These are phyloP conservation scores for Turritis glabra DNA, from an alignment of 345 rosid species.

Conservation along the genomic window DNA sequence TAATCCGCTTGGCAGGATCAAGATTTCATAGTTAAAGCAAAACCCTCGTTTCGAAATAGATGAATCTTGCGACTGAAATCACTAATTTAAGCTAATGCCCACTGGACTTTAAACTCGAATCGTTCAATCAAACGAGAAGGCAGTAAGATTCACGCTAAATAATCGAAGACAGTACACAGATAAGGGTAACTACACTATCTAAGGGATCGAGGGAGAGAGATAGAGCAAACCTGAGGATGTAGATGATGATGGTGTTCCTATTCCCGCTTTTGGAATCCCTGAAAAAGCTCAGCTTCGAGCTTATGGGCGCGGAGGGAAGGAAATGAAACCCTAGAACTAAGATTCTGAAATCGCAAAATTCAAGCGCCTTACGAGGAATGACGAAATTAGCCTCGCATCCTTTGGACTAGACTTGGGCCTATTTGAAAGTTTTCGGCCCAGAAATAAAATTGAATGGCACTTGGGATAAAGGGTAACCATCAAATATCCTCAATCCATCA, in stretches of 20 bases:
- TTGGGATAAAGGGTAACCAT: neutral
- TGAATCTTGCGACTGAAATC: neutral
- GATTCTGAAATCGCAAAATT: neutral
- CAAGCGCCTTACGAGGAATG: neutral
- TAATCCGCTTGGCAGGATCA: neutral
- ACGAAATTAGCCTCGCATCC: slow-evolving; percentile 1
- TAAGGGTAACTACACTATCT: neutral
- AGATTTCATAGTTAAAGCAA: neutral
- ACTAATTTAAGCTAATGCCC: neutral
- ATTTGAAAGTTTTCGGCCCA: neutral
- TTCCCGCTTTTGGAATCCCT: neutral
- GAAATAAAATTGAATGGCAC: neutral
- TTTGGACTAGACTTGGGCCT: slow-evolving; percentile 15
- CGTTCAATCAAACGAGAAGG: neutral
- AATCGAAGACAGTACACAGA: neutral
- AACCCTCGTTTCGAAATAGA: neutral
- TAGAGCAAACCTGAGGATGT: slow-evolving; percentile 18
- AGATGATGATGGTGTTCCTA: neutral
- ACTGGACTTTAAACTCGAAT: neutral
- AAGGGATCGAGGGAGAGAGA: neutral
- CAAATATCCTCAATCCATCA: neutral
- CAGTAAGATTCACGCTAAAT: neutral
- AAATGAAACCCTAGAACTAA: slow-evolving; percentile 31
- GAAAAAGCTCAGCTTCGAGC: slow-evolving; percentile 24
- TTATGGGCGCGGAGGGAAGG: slow-evolving; percentile 24